Evolutionary conservation across 1,139 yeast genomes (phyloP).

Genomic region (Magnusiomyces fungicola): DNA sequence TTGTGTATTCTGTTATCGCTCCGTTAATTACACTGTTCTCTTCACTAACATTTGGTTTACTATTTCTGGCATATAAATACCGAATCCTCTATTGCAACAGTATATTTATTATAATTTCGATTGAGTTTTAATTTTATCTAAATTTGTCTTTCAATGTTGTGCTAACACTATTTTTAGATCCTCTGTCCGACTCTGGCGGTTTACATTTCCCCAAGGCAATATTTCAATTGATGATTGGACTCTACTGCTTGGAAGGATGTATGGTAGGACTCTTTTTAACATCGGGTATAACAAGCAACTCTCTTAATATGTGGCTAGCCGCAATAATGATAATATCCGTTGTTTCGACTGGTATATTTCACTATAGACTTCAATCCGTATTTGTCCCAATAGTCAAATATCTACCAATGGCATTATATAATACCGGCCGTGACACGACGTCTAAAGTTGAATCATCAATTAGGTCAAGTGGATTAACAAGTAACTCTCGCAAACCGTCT

Average conservation of each 20-base stretch:
- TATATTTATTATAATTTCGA: not conserved
- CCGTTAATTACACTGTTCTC: constrained; percentile 67
- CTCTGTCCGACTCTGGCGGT: constrained; percentile 61
- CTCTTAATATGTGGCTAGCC: constrained; percentile 21
- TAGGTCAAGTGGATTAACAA: too few species aligned
- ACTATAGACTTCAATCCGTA: constrained; percentile 11
- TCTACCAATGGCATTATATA: constrained; percentile 11
- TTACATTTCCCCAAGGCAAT: constrained; percentile 64
- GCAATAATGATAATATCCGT: constrained; percentile 16
- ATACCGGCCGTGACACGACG: too few species aligned
- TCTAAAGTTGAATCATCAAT: too few species aligned
- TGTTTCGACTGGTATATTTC: constrained; percentile 14
- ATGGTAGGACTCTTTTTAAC: constrained; percentile 66
- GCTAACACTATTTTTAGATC: constrained; percentile 25
- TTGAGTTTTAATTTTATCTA: not conserved
- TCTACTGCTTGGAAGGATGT: constrained; percentile 73
- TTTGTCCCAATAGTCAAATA: constrained; percentile 14
- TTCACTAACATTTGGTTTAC: constrained; percentile 48
- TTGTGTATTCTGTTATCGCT: constrained; percentile 68
- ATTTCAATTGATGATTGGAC: constrained; percentile 67
- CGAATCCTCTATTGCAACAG: constrained; percentile 43
- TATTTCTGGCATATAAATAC: constrained; percentile 61
- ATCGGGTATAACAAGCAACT: constrained; percentile 38
- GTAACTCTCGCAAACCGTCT: too few species aligned
- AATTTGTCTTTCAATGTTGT: too few species aligned